Base-by-base conservation (phyloP, 208 protist genomes). In the Naegleria gruberi region DNA sequence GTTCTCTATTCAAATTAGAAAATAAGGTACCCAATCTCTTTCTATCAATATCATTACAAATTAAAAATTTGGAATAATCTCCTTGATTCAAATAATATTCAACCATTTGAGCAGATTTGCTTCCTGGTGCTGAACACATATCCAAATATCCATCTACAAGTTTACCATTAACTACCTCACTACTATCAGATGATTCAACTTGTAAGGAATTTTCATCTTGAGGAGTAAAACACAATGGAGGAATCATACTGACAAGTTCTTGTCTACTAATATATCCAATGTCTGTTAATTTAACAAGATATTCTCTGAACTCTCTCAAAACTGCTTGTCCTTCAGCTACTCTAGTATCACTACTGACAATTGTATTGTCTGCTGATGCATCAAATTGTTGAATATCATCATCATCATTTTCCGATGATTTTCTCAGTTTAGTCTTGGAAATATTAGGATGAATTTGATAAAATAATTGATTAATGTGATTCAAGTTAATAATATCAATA, bases 51-150 rank as follows among this genome's bases (percentile, higher is more conserved):
- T 93, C 92, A 88, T 93, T 93, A 42, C 90, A 92, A 42, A 93
- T 89, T 34, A 93, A 88, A 45, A 83, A 91, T 12, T 92, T 92
- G 10, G n/a, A n/a, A n/a, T n/a, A n/a, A 19, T 65, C 51, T 23
- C 30, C 30, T 65, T 23, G 19, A 65, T 65, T 65, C 51, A 65
- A 65, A 23, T 65, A 41, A 74, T 41, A 19, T 55, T 91, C 90
- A 0, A 87, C 7, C 30, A 84, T 42, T 83, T 93, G 92, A 74
- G 46, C 44, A 12, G 92, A 93, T 89, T 93, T 93, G 17, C 90
- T 92, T 4, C 92, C 92, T 41, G 95, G 95, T 43, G 95, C 96
- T 34, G 93, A 91, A 87, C 93, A 92, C 30, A 89, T 89, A 34
- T 89, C 85, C 8, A 89, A 4, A 12, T 65, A 12, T 41, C 26